Base-by-base conservation (phyloP, 208 protist genomes). In the Phytomonas serpens region DNA sequence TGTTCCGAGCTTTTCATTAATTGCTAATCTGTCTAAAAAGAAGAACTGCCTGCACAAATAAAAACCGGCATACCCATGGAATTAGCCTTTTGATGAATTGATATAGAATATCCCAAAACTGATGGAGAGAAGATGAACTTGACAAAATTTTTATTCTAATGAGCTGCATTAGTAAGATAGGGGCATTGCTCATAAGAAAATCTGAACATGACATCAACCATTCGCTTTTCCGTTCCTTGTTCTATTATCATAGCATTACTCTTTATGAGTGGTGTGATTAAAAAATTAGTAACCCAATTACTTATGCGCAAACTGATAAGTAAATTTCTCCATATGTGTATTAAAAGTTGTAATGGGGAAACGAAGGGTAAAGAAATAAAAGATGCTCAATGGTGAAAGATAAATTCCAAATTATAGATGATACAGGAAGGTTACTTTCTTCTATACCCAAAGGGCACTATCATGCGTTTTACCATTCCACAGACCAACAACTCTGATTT, bases 71-170 rank as follows among this genome's bases (percentile, higher is more conserved):
- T 42, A 11, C 13, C 34, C 34, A 1, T 42, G 34, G 1, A 11
- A 38, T 65, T 11, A 65, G 4, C 34, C 34, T 10, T 11, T 65
- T 34, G 9, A 42, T 23, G 0, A 11, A 16, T 65, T 16, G 32
- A 13, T 42, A 11, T 19, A 65, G 32, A 23, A 2, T 65, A 65
- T 11, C 14, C 61, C 2, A 5, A 9, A 63, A 5, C 5, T 63
- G 29, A 63, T 2, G 30, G 6, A 30, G 6, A 30, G 30, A 63
- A 63, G 30, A 5, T 9, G 2, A 63, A 63, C 30, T 9, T 63
- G 61, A 36, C 9, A 65, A 23, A 65, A 65, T 65, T 32, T 64
- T 64, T 2, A 30, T 63, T 63, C 30, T 65, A 47, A 47, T 2
- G 9, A 19, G 40, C 40, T 47, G 40, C 40, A 47, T 11, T 23